phyloP scores from a whole-genome alignment of 176 grass and related monocot species.

The Cenchrus purpureus region DNA sequence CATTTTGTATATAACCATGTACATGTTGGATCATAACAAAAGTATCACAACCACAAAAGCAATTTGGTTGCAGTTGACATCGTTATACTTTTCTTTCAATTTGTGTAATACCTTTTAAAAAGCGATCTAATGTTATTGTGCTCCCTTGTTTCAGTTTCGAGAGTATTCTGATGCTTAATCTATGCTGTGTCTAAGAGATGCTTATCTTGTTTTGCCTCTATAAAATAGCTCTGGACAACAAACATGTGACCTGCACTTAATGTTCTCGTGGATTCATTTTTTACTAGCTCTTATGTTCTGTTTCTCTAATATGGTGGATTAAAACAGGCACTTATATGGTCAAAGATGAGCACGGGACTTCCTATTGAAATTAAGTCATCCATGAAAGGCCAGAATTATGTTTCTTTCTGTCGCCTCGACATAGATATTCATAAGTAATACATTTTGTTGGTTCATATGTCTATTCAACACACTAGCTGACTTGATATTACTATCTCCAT shows the following conservation, averaged over 20 bases:
- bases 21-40: constrained; percentile 28
- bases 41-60: not conserved
- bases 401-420: constrained; percentile 85
- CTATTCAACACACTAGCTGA: constrained; percentile 26
- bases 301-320: constrained; percentile 4
- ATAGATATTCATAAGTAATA: constrained; percentile 96
- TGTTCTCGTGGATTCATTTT: constrained; percentile 1
- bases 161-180: constrained; percentile 21
- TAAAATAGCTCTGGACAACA: not conserved
- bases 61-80: constrained; percentile 2
- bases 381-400: constrained; percentile 81
- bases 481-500: constrained; percentile 27
- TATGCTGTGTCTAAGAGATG: constrained; percentile 11
- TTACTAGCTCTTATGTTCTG: not conserved
- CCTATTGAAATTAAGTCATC: constrained; percentile 94
- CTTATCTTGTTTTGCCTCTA: not conserved
- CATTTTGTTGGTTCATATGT: constrained; percentile 5
- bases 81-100: constrained; percentile 9
- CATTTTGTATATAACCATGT: constrained; percentile 25
- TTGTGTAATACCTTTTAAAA: constrained; percentile 20
- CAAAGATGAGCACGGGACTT: constrained; percentile 98
- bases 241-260: not conserved
- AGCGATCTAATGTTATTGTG: not conserved
- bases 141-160: constrained; percentile 1
- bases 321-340: constrained; percentile 97